A percentile compares a stretch with the other conserved stretches of the same genome.
These are phyloP conservation scores for Cladophialophora carrionii DNA, from an alignment of 2,329 filamentous ascomycete species.

Conservation along the genomic window DNA sequence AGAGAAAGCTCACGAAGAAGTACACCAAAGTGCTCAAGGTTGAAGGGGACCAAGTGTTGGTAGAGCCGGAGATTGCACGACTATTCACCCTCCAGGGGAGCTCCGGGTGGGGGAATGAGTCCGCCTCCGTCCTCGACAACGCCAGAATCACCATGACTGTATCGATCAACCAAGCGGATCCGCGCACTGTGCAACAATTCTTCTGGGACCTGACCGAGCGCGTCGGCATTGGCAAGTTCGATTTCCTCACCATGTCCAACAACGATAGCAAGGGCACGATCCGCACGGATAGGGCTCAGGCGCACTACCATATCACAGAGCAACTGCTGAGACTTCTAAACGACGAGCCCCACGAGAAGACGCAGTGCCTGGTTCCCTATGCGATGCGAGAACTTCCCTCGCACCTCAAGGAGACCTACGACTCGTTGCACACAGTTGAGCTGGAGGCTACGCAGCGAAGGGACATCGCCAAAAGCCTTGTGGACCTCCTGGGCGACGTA, in stretches of 20 bases:
- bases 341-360: background rate
- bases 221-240: conserved; percentile 5
- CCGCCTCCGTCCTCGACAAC: background rate
- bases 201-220: conserved; percentile 8
- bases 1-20: background rate
- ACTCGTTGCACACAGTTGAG: background rate
- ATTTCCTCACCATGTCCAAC: conserved; percentile 5
- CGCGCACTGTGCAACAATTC: conserved; percentile 5
- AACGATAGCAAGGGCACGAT: conserved; percentile 2
- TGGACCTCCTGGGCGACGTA: background rate
- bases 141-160: conserved; percentile 5
- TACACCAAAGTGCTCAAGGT: background rate
- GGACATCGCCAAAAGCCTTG: background rate
- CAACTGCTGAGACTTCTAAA: background rate
- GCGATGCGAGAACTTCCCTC: background rate
- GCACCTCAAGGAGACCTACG: background rate
- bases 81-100: background rate
- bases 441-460: background rate
- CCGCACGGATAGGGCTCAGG: background rate
- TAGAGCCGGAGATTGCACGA: conserved; percentile 1
- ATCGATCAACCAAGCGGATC: conserved; percentile 6
- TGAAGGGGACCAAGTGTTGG: background rate
- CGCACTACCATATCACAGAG: background rate
- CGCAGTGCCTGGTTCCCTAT: background rate
- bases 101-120: background rate